Percentiles rank a stretch among this genome's conserved stretches.
These are phyloP conservation scores for Tetrahymena malaccensis DNA, from an alignment of 73 alveolate species.

Conservation along the genomic window DNA sequence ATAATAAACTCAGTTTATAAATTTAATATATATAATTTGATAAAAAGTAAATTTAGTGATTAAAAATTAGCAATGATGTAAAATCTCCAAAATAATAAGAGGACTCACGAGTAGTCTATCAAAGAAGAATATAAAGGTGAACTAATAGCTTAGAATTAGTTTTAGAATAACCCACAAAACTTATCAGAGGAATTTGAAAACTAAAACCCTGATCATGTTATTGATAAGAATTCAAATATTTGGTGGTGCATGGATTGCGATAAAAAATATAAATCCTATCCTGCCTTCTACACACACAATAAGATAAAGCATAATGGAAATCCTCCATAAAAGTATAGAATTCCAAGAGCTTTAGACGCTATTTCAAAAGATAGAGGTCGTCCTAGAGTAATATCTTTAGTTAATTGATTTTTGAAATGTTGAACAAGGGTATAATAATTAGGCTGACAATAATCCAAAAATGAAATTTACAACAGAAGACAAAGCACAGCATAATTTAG, in stretches of 20 bases:
- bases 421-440: not conserved
- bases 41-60: not conserved
- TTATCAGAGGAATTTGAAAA: not conserved
- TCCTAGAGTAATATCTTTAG: not conserved
- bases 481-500: not conserved
- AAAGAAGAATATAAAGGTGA: not conserved
- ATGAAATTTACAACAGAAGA: not conserved
- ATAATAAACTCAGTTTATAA: not conserved
- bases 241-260: not conserved
- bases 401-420: not conserved
- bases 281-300: not conserved
- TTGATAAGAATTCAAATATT: not conserved
- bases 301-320: not conserved
- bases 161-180: not conserved
- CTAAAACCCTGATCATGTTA: not conserved
- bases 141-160: not conserved
- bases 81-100: not conserved
- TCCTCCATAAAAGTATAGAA: not conserved
- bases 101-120: not conserved
- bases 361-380: not conserved
- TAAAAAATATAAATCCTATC: not conserved
- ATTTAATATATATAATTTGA: not conserved
- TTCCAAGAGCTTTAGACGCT: not conserved
- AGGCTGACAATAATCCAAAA: not conserved
- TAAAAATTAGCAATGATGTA: not conserved